A percentile compares a stretch with the other conserved stretches of the same genome.
phyloP scores from a whole-genome alignment of 345 rosid species.

The thale cress (Arabidopsis thaliana) region TAIR10.1 NC_003074.8:19032001-19032500 shows the following conservation, averaged over 20 bases:
- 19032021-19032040: slow-evolving; percentile 86
- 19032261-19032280: neutral
- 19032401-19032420: slow-evolving; percentile 5
- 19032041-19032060: slow-evolving; percentile 78
- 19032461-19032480: neutral
- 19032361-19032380: neutral
- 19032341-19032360: neutral
- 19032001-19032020: slow-evolving; percentile 73
- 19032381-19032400: neutral
- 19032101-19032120: slow-evolving; percentile 93
- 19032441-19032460: neutral
- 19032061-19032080: slow-evolving; percentile 95
- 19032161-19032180: slow-evolving; percentile 88
- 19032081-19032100: slow-evolving; percentile 99
- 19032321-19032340: neutral
- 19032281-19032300: neutral
- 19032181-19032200: slow-evolving; percentile 89
- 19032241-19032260: neutral
- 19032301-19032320: neutral
- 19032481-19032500: neutral
- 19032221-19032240: neutral
- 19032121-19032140: slow-evolving; percentile 86
- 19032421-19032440: slow-evolving; percentile 1
- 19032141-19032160: slow-evolving; percentile 84
- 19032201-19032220: slow-evolving; percentile 60